A percentile compares a stretch with the other conserved stretches of the same genome.
These are phyloP conservation scores for Alternaria tenuissima DNA, from an alignment of 2,329 filamentous ascomycete genomes.

Conservation along the genomic window DNA sequence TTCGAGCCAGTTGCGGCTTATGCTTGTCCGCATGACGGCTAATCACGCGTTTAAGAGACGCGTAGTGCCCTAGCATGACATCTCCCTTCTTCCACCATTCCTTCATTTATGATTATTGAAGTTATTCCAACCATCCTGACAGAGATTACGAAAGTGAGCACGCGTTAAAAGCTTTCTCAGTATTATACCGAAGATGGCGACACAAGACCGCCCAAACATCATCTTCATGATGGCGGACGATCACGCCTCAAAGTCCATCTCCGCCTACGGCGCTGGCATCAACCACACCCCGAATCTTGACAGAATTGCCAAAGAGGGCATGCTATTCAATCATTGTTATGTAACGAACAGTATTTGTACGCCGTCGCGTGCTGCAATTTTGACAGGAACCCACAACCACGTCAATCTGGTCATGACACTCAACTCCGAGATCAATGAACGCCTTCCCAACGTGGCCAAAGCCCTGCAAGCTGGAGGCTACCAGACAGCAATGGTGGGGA, in stretches of 20 bases:
- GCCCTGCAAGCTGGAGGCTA: constrained; percentile 58
- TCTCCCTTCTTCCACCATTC: background rate
- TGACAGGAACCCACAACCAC: constrained; percentile 62
- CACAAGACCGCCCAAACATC: constrained; percentile 46
- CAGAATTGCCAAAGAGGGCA: constrained; percentile 59
- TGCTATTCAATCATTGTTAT: constrained; percentile 63
- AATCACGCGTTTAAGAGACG: background rate
- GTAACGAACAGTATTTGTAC: constrained; percentile 65
- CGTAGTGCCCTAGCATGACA: background rate
- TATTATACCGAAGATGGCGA: constrained; percentile 23
- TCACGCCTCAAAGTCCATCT: constrained; percentile 62
- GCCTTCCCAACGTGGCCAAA: constrained; percentile 62
- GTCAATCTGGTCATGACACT: constrained; percentile 63
- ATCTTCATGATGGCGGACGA: constrained; percentile 66
- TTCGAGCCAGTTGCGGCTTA: background rate
- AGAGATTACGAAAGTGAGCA: background rate
- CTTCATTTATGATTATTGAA: too few species aligned
- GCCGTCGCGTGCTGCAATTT: constrained; percentile 60
- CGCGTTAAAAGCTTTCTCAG: background rate
- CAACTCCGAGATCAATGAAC: constrained; percentile 59
- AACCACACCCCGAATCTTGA: constrained; percentile 63
- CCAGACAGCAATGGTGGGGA: constrained; percentile 62
- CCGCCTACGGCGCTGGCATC: constrained; percentile 60
- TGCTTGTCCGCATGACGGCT: background rate
- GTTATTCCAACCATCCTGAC: too few species aligned